Conservation (phyloP, 192 early-diverging fungal species). For the Coemansia sp. region DNA sequence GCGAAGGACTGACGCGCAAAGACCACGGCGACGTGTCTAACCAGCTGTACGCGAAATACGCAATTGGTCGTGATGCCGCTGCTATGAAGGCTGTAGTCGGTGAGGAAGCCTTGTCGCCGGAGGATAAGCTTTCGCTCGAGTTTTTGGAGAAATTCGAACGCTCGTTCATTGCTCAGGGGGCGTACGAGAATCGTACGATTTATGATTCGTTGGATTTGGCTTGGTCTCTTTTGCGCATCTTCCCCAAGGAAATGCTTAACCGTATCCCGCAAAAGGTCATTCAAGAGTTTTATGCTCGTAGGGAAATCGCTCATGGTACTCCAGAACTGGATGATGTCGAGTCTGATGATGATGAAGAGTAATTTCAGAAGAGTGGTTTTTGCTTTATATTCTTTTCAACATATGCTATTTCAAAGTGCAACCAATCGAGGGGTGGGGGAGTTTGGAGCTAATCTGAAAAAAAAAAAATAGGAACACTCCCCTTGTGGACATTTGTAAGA, state of each 20-base stretch:
- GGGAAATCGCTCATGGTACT: conserved; percentile 13
- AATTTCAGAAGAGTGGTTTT: neutral
- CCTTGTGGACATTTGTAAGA: no score
- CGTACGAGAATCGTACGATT: conserved; percentile 94
- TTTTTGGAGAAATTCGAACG: conserved; percentile 99
- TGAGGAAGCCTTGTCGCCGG: conserved; percentile 97
- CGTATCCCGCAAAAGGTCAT: conserved; percentile 96
- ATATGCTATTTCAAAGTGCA: neutral
- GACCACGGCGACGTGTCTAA: conserved; percentile 99
- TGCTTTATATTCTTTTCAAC: neutral
- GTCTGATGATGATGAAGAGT: conserved; percentile 28
- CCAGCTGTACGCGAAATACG: conserved; percentile 99
- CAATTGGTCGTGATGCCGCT: conserved; percentile 97
- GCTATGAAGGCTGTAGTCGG: conserved; percentile 99
- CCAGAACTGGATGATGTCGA: conserved; percentile 29
- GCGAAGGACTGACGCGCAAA: conserved; percentile 95
- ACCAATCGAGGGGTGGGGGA: no score
- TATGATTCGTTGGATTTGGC: conserved; percentile 96
- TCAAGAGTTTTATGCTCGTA: conserved; percentile 90
- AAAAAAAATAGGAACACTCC: no score
- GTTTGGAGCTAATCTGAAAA: no score
- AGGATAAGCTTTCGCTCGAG: conserved; percentile 96
- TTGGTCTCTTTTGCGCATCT: conserved; percentile 98
- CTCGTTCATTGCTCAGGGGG: conserved; percentile 95
- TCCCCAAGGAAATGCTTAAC: conserved; percentile 99